phyloP scores from a whole-genome alignment of 805 yeast species.

The Teunomyces lycoperdinae region DNA sequence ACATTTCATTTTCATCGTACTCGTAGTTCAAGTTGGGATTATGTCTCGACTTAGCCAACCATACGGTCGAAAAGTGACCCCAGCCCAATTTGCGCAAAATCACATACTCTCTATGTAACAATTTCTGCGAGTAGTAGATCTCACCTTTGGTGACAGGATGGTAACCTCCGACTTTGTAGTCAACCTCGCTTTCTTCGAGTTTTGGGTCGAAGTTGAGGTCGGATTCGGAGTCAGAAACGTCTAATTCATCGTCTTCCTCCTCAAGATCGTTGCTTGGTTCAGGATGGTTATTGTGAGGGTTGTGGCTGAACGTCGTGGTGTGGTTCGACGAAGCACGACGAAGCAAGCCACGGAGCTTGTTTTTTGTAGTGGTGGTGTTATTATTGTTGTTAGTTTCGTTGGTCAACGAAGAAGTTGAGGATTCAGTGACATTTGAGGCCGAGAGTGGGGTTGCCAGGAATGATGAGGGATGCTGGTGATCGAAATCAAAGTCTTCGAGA shows the following conservation, averaged over 20 bases:
- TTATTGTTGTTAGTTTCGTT: not conserved
- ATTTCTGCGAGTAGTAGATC: conserved; percentile 39
- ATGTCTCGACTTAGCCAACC: conserved; percentile 47
- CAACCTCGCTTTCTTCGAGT: conserved; percentile 49
- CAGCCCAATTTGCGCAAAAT: conserved; percentile 61
- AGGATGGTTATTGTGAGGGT: not conserved
- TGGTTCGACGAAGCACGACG: conserved; percentile 3
- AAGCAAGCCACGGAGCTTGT: conserved; percentile 5
- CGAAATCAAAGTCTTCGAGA: conserved; percentile 18
- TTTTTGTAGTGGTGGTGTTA: not conserved
- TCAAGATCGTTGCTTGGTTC: conserved; percentile 1
- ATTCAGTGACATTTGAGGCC: not conserved
- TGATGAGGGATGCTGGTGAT: conserved; percentile 22
- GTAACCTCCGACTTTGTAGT: conserved; percentile 61
- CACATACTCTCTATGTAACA: conserved; percentile 38
- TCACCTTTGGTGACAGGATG: conserved; percentile 62
- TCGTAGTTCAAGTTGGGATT: conserved; percentile 6
- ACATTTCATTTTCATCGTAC: not conserved
- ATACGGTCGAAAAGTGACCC: conserved; percentile 75
- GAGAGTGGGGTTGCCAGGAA: conserved; percentile 9
- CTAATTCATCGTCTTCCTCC: conserved; percentile 8
- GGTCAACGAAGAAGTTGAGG: not conserved
- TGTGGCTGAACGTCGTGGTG: not conserved
- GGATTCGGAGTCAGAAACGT: conserved; percentile 22
- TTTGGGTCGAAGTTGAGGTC: conserved; percentile 26